These are phyloP conservation scores for Picochlorum sp. DNA, from an alignment of 139 green algal genomes.

Conservation along the genomic window DNA sequence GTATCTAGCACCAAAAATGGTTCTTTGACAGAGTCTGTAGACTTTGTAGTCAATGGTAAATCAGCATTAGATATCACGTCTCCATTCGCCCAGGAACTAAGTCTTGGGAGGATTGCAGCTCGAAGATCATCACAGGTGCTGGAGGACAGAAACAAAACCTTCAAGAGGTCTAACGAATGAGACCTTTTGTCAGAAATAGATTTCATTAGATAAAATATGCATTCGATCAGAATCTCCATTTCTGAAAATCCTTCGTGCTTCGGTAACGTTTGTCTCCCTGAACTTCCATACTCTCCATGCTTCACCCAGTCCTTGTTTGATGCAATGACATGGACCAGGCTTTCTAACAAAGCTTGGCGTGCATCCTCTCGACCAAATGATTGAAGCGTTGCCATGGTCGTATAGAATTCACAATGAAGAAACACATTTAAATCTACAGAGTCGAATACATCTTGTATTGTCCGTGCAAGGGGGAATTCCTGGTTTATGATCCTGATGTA, in stretches of 20 bases:
- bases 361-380: neutral
- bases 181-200: neutral
- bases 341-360: neutral
- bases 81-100: neutral
- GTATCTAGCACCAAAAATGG: neutral
- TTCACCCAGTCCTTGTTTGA: neutral
- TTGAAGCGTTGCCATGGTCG: neutral
- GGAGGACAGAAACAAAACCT: neutral
- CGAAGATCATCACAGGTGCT: neutral
- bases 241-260: neutral
- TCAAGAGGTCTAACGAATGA: neutral
- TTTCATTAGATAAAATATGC: neutral
- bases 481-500: neutral
- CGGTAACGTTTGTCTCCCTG: neutral
- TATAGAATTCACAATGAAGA: neutral
- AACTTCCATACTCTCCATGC: neutral
- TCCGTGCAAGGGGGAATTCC: neutral
- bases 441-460: neutral
- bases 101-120: neutral
- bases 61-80: neutral
- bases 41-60: neutral
- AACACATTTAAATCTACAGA: neutral
- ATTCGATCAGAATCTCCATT: neutral
- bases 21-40: neutral
- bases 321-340: neutral